These are phyloP conservation scores for Zangia roseola DNA, from an alignment of 768 basidiomycete species.

Conservation along the genomic window DNA sequence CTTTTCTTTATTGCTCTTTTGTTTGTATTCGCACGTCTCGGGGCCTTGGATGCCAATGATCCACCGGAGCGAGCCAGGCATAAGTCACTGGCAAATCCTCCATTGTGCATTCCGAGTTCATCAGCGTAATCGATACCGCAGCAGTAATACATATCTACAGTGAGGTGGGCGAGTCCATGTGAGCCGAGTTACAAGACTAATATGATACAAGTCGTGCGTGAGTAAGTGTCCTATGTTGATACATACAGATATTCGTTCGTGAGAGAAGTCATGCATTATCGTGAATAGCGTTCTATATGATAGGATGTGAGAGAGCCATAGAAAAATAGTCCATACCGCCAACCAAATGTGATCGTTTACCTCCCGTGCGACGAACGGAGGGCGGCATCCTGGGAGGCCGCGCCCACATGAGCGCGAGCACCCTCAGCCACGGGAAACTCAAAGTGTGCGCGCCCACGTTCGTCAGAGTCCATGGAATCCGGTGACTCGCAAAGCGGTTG, in stretches of 20 bases:
- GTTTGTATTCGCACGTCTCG: constrained; percentile 18
- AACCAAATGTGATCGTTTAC: background rate
- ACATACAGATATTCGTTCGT: constrained; percentile 4
- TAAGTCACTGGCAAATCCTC: constrained; percentile 5
- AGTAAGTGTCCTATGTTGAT: constrained; percentile 6
- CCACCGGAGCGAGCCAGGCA: constrained; percentile 10
- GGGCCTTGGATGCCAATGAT: constrained; percentile 11
- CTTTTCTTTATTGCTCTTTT: background rate
- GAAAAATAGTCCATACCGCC: background rate
- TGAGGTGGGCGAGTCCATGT: constrained; percentile 7
- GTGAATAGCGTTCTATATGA: constrained; percentile 1
- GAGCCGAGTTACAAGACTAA: constrained; percentile 2
- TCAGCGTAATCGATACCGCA: background rate
- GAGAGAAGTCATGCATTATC: background rate
- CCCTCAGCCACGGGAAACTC: background rate
- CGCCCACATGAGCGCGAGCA: background rate
- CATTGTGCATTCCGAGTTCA: background rate
- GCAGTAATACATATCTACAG: background rate
- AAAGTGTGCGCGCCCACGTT: background rate
- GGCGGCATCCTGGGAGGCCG: background rate
- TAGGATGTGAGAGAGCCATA: background rate
- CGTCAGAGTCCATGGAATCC: constrained; percentile 9
- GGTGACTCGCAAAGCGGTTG: constrained; percentile 24
- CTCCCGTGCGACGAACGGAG: background rate
- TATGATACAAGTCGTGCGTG: constrained; percentile 2